These are phyloP conservation scores for Yarrowia bubula DNA, from an alignment of 805 yeast genomes.

Conservation along the genomic window DNA sequence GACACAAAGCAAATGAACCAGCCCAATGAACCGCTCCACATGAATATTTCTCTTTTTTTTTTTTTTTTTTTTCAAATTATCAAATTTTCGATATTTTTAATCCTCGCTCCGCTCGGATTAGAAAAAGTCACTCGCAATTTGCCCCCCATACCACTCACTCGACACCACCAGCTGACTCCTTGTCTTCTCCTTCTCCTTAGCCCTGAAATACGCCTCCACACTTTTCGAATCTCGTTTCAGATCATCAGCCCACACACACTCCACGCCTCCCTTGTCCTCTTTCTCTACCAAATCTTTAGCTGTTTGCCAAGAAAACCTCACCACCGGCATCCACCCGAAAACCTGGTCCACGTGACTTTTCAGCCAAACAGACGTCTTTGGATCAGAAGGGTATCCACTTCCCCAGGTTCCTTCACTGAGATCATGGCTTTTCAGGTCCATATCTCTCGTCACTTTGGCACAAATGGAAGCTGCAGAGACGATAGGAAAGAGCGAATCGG, in stretches of 20 bases:
- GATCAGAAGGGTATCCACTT: constrained; percentile 94
- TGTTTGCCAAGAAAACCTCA: constrained; percentile 93
- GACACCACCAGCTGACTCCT: neutral
- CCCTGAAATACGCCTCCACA: neutral
- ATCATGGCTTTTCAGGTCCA: constrained; percentile 43
- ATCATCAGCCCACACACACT: constrained; percentile 54
- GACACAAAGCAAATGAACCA: too few species aligned
- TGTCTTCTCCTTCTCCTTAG: neutral
- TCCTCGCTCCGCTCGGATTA: neutral
- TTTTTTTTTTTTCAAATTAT: neutral
- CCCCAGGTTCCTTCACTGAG: constrained; percentile 53
- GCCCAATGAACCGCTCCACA: too few species aligned
- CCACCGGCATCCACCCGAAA: constrained; percentile 80
- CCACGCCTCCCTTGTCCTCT: constrained; percentile 52
- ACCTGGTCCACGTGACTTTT: constrained; percentile 59
- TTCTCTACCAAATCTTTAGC: constrained; percentile 67
- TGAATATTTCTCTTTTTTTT: neutral
- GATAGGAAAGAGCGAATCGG: constrained; percentile 86
- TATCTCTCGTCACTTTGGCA: constrained; percentile 94
- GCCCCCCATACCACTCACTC: constrained; percentile 1
- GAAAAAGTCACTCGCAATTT: neutral
- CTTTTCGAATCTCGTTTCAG: constrained; percentile 25
- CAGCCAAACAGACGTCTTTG: constrained; percentile 79
- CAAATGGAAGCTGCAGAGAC: constrained; percentile 94
- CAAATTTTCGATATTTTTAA: neutral